Conservation (phyloP, 495 filamentous ascomycete species). For the Penicillium macrosclerotiorum region DNA sequence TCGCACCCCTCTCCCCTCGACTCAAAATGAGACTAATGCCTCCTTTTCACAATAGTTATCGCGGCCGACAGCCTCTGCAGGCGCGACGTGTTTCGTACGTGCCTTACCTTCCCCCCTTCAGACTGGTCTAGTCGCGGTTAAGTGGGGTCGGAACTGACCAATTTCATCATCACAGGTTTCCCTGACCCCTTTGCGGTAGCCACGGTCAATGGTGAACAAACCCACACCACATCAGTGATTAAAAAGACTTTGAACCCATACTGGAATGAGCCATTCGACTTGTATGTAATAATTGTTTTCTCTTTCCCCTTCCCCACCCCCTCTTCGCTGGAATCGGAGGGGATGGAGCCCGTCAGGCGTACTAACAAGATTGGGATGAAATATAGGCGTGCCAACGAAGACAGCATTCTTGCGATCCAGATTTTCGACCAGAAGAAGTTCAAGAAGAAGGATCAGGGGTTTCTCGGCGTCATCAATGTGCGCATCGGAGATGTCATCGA, state of each 20-base stretch:
- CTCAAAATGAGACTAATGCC: slow-evolving; percentile 19
- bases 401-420: slow-evolving; percentile 94
- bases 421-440: slow-evolving; percentile 99
- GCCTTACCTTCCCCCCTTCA: not conserved
- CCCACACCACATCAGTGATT: slow-evolving; percentile 89
- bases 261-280: slow-evolving; percentile 98
- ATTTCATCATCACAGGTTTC: slow-evolving; percentile 61
- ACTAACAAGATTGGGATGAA: slow-evolving; percentile 7
- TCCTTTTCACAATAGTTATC: slow-evolving; percentile 64
- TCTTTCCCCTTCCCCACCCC: no score
- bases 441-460: slow-evolving; percentile 99
- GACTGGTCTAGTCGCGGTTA: not conserved
- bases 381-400: slow-evolving; percentile 79
- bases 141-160: slow-evolving; percentile 19
- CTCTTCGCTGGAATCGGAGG: no score
- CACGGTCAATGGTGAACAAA: slow-evolving; percentile 94
- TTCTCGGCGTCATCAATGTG: slow-evolving; percentile 96
- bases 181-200: slow-evolving; percentile 98
- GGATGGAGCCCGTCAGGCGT: no score
- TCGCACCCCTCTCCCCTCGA: not conserved
- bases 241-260: slow-evolving; percentile 98
- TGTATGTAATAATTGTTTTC: slow-evolving; percentile 56
- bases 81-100: slow-evolving; percentile 92
- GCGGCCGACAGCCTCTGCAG: slow-evolving; percentile 98
- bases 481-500: slow-evolving; percentile 92